phyloP scores from a whole-genome alignment of 2,329 filamentous ascomycete species.

The Fusarium mangiferae region DNA sequence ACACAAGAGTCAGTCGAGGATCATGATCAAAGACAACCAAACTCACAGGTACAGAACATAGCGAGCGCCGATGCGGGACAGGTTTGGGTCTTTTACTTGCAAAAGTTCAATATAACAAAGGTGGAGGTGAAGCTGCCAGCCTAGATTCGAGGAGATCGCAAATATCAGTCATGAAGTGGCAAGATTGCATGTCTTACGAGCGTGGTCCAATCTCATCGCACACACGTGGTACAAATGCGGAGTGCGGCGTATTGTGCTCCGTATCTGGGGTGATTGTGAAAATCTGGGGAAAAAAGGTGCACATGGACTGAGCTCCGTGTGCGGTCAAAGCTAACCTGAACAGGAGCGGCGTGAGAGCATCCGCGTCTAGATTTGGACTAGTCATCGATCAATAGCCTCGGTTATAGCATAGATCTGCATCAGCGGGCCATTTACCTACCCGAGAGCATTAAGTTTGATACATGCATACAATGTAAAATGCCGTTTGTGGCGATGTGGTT shows the following conservation, averaged over 20 bases:
- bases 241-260: neutral
- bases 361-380: neutral
- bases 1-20: neutral
- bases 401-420: neutral
- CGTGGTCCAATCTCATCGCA: neutral
- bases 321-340: neutral
- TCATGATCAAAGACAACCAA: too few species aligned
- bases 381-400: neutral
- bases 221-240: neutral
- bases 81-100: neutral
- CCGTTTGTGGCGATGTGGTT: neutral
- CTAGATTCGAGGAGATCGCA: neutral
- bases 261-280: neutral
- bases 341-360: neutral
- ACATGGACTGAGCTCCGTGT: too few species aligned
- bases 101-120: neutral
- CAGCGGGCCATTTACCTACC: neutral
- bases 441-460: neutral
- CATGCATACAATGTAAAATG: too few species aligned
- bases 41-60: constrained; percentile 3
- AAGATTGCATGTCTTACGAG: neutral
- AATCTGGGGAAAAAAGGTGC: neutral
- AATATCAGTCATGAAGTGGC: neutral
- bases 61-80: neutral
- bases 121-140: neutral